These are phyloP conservation scores for Mentha longifolia DNA, from an alignment of 257 asterid species.

Conservation along the genomic window DNA sequence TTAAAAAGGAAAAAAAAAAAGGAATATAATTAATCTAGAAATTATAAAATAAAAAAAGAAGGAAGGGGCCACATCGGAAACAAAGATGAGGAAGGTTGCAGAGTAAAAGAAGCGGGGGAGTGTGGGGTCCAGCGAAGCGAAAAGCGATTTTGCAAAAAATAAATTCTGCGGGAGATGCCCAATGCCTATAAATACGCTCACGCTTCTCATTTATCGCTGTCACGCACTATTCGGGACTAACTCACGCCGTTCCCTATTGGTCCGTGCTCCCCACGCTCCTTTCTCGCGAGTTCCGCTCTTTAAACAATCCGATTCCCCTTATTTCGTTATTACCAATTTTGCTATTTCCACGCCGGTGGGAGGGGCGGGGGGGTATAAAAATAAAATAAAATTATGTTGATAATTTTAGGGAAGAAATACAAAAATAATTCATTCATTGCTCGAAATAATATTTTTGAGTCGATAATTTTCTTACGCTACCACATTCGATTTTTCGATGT, in stretches of 20 bases:
- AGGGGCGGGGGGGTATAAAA: no score
- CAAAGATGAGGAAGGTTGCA: conserved; percentile 10
- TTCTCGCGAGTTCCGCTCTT: background rate
- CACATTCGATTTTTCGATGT: no score
- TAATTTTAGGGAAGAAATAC: no score
- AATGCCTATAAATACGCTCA: conserved; percentile 1
- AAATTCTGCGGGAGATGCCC: conserved; percentile 20
- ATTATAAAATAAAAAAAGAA: no score
- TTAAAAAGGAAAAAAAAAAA: no score
- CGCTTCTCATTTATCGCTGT: conserved; percentile 30
- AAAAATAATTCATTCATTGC: no score
- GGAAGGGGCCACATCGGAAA: background rate
- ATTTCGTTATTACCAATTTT: background rate
- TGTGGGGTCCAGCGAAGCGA: background rate
- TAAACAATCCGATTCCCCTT: background rate
- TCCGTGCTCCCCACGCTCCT: background rate
- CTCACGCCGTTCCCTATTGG: background rate
- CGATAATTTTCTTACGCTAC: no score
- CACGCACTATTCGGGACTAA: conserved; percentile 25
- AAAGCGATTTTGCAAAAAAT: conserved; percentile 5
- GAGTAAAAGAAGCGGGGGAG: background rate
- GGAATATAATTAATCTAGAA: no score
- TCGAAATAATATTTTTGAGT: no score
- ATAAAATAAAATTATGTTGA: no score
- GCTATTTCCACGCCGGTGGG: background rate